phyloP scores from a whole-genome alignment of 2,329 filamentous ascomycete genomes.

The Scortechinia acanthostroma region DNA sequence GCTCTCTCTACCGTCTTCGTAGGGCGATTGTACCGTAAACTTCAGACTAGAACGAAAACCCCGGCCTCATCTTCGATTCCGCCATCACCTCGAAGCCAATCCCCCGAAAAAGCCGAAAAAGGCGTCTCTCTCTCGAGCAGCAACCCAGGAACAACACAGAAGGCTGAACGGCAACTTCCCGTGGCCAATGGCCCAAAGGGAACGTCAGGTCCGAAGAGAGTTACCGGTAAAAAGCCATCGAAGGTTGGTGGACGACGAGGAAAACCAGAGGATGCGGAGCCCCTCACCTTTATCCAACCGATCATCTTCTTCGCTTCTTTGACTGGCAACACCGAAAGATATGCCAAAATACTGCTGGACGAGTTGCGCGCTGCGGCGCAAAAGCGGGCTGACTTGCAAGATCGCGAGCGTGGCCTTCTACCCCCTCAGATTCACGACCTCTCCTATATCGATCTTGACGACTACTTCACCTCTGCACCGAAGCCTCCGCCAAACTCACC shows the following conservation, averaged over 20 bases:
- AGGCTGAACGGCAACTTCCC: constrained; percentile 14
- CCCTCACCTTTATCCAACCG: constrained; percentile 32
- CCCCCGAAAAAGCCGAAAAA: constrained; percentile 34
- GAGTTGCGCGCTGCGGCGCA: constrained; percentile 28
- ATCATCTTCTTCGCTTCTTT: constrained; percentile 59
- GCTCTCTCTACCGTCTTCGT: constrained; percentile 25
- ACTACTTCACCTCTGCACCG: constrained; percentile 77
- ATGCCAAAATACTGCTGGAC: constrained; percentile 40
- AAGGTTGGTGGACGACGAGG: constrained; percentile 1
- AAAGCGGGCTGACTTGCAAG: constrained; percentile 11
- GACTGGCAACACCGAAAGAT: constrained; percentile 40
- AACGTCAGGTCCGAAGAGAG: not conserved
- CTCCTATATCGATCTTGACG: constrained; percentile 82
- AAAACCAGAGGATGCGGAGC: constrained; percentile 4
- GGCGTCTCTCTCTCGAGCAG: too few relatives aligned
- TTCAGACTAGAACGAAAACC: constrained; percentile 19
- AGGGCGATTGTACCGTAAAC: constrained; percentile 32
- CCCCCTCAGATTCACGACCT: constrained; percentile 68
- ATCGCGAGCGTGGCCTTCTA: constrained; percentile 20
- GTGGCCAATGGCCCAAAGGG: constrained; percentile 4
- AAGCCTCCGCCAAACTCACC: constrained; percentile 39
- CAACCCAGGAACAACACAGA: too few relatives aligned
- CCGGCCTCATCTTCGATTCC: constrained; percentile 18
- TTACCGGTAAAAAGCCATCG: constrained; percentile 9
- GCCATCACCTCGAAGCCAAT: constrained; percentile 17